Evolutionary conservation across 2,329 filamentous ascomycete genomes (phyloP).

Genomic region (Nemania bipapillata): DNA sequence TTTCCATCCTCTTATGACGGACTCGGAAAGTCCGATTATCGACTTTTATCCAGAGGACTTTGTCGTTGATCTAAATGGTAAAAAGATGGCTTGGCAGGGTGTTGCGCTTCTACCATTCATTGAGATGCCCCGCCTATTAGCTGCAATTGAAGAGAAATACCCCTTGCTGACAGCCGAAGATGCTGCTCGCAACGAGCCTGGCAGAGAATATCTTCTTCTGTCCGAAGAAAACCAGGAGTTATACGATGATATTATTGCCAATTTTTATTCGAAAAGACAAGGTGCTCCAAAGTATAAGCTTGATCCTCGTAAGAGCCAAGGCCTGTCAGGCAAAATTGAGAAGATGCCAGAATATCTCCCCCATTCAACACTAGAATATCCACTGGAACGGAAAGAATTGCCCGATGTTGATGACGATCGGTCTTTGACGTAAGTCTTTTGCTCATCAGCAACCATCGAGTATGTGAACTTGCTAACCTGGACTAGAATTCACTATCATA

Average conservation of each 20-base stretch:
- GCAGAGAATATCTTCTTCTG: constrained; percentile 83
- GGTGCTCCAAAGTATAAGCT: constrained; percentile 74
- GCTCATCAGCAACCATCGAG: not conserved
- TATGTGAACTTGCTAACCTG: constrained; percentile 48
- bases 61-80: constrained; percentile 91
- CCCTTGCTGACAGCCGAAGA: constrained; percentile 82
- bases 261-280: constrained; percentile 93
- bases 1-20: constrained; percentile 91
- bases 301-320: constrained; percentile 78
- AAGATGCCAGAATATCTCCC: constrained; percentile 87
- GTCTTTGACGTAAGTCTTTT: constrained; percentile 76
- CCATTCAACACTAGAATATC: constrained; percentile 81
- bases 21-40: constrained; percentile 88
- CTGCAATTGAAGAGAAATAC: constrained; percentile 85
- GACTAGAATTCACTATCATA: constrained; percentile 81
- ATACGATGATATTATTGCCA: constrained; percentile 83
- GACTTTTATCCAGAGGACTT: constrained; percentile 98
- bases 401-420: constrained; percentile 85
- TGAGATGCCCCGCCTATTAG: constrained; percentile 85
- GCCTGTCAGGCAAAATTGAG: constrained; percentile 80
- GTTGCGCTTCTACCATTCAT: constrained; percentile 95
- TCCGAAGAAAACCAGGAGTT: constrained; percentile 81
- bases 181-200: constrained; percentile 78
- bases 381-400: constrained; percentile 76
- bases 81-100: constrained; percentile 98